A percentile compares a stretch with the other conserved stretches of the same genome.
Evolutionary conservation across 2,329 filamentous ascomycete genomes (phyloP).

Genomic region (Bertia moriformis): DNA sequence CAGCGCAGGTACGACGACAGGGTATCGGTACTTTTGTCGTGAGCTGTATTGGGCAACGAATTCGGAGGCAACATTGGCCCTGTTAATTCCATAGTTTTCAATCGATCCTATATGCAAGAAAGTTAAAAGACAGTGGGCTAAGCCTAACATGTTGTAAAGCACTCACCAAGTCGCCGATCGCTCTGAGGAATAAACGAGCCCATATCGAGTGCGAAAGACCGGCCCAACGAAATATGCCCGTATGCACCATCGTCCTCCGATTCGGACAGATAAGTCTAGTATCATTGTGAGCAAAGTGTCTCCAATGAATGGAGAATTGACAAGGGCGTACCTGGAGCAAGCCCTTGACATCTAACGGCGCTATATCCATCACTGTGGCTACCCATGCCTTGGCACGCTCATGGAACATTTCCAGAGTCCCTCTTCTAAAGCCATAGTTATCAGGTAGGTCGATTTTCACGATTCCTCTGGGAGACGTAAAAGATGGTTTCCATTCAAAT

Average conservation of each 20-base stretch:
- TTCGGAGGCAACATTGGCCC: conserved; percentile 84
- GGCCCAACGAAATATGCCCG: conserved; percentile 78
- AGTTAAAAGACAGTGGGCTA: neutral
- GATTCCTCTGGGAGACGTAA: conserved; percentile 61
- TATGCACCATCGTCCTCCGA: conserved; percentile 84
- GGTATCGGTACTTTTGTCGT: conserved; percentile 84
- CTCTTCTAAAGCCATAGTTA: conserved; percentile 68
- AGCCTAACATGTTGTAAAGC: no score
- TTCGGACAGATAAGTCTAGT: conserved; percentile 75
- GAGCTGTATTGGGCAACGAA: conserved; percentile 96
- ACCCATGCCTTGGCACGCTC: conserved; percentile 71
- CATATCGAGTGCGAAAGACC: conserved; percentile 89
- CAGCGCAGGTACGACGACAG: no score
- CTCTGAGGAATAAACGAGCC: conserved; percentile 73
- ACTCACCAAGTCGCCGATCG: conserved; percentile 64
- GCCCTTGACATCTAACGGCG: conserved; percentile 87
- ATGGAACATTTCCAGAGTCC: conserved; percentile 66
- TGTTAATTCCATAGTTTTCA: conserved; percentile 56
- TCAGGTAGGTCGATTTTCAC: conserved; percentile 87
- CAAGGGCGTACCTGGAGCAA: conserved; percentile 54
- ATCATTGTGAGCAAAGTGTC: neutral
- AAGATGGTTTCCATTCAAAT: conserved; percentile 73
- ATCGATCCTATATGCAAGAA: conserved; percentile 46
- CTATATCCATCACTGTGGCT: conserved; percentile 62
- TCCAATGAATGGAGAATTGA: no score